A percentile compares a stretch with the other conserved stretches of the same genome.
Evolutionary conservation across 192 early-diverging fungal species (phyloP).

Genomic region (Coemansia sp.): DNA sequence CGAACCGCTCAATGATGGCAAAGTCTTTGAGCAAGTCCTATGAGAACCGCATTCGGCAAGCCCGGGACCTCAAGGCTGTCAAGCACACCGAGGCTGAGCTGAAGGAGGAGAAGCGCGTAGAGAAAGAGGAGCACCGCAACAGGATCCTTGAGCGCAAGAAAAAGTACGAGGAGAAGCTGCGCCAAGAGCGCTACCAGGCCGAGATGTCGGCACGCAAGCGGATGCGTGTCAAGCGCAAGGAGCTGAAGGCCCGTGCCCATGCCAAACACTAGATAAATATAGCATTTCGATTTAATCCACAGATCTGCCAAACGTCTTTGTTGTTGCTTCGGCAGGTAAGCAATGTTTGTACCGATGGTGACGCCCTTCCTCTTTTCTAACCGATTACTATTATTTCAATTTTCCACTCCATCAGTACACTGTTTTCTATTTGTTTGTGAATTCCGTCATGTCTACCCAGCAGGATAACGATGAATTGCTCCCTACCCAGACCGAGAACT

Average conservation of each 20-base stretch:
- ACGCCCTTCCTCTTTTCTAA: neutral
- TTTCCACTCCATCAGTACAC: conserved; percentile 7
- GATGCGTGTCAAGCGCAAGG: conserved; percentile 56
- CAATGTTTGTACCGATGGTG: neutral
- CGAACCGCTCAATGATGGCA: conserved; percentile 50
- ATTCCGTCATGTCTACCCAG: conserved; percentile 34
- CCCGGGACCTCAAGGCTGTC: conserved; percentile 26
- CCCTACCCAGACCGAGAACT: conserved; percentile 78
- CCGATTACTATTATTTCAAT: neutral
- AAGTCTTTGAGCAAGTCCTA: conserved; percentile 45
- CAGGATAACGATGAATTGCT: conserved; percentile 61
- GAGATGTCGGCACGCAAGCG: conserved; percentile 55
- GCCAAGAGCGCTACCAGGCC: conserved; percentile 38
- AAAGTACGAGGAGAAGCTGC: conserved; percentile 41
- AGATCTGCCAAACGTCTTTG: neutral
- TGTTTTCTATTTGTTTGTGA: conserved; percentile 16
- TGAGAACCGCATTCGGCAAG: conserved; percentile 43
- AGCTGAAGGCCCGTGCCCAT: conserved; percentile 52
- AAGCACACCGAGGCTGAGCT: conserved; percentile 40
- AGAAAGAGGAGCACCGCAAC: conserved; percentile 30
- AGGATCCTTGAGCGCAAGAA: conserved; percentile 49
- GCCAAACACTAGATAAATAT: conserved; percentile 45
- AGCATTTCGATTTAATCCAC: neutral
- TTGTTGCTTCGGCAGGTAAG: neutral
- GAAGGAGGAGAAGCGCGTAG: conserved; percentile 41